Evolutionary conservation across 768 basidiomycete species (phyloP), one percentile per base, ranked within the genome.

Genomic region (Symmetrospora coprosmae): DNA sequence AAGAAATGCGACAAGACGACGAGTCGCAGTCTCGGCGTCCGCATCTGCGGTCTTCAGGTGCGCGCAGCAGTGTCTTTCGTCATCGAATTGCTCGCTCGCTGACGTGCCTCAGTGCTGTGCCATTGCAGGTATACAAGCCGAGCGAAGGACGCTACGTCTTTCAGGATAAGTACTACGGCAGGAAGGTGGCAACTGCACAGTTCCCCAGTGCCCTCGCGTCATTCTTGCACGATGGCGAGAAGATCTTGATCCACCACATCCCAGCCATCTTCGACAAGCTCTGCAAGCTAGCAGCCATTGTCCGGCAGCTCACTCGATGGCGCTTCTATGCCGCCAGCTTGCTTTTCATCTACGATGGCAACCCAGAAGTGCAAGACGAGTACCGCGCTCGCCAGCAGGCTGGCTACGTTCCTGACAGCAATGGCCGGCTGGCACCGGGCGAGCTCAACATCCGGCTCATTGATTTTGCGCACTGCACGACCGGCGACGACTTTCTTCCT

Each of bases 31-130:
- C 74, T 96, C 43, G 94, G 94, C 2, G 87, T 92, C 19, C 79
- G 94, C 65, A 82, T 97, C 55, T 99, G 94, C 72, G 94, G 94
- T 4, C 96, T 97, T 90, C 94, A 99, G 83, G 92, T 91, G 68
- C 75, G 85, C 73, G 53, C 2, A 2, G 1, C 21, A 1, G 11
- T 21, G 1, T n/a, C 30, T 43, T 2, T 19, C 4, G 23, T 13
- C 33, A 6, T 19, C 16, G 21, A 21, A n/a, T 14, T 25, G 14
- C 1, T 28, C 62, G 23, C 43, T 19, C 14, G 45, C 14, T 43
- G 52, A 34, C 46, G 14, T 50, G 30, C 21, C 25, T 21, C 19
- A 27, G 19, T 45, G 38, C 49, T 43, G 2, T 23, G 13, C 14
- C 13, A 50, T 23, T 63, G 64, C 60, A 97, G 92, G 88, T 96